A percentile compares a stretch with the other conserved stretches of the same genome.
phyloP scores from a whole-genome alignment of 2,329 filamentous ascomycete species.

The Colletotrichum caudatum region DNA sequence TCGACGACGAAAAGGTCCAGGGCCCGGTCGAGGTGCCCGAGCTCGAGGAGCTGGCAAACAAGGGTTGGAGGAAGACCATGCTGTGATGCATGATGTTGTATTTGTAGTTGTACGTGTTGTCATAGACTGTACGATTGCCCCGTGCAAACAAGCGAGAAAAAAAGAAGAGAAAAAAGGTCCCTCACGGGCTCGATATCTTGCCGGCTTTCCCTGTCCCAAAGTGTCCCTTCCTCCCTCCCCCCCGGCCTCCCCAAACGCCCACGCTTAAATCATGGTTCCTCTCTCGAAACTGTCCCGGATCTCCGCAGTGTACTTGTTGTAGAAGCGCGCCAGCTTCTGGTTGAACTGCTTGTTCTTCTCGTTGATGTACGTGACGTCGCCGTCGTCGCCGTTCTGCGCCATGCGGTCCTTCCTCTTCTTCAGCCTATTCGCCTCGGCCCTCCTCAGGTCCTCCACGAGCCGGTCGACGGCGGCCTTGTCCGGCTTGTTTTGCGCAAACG shows the following conservation, averaged over 20 bases:
- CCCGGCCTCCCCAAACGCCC: background rate
- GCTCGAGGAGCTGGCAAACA: slow-evolving; percentile 84
- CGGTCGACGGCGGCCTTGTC: slow-evolving; percentile 89
- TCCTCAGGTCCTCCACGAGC: slow-evolving; percentile 85
- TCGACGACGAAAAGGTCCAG: slow-evolving; percentile 77
- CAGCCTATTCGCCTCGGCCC: slow-evolving; percentile 86
- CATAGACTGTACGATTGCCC: slow-evolving; percentile 50
- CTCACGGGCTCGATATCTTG: background rate
- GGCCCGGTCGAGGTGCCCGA: slow-evolving; percentile 83
- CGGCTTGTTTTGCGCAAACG: slow-evolving; percentile 87
- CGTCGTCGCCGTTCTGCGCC: slow-evolving; percentile 82
- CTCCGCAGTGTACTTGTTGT: slow-evolving; percentile 98
- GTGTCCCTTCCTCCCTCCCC: no score
- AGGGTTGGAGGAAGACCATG: slow-evolving; percentile 92
- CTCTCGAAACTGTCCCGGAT: slow-evolving; percentile 98
- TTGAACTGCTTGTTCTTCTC: slow-evolving; percentile 99
- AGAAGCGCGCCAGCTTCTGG: slow-evolving; percentile 94
- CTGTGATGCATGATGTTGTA: slow-evolving; percentile 62
- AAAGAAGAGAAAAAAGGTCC: background rate
- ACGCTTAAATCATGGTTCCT: slow-evolving; percentile 86
- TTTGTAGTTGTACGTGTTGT: slow-evolving; percentile 26
- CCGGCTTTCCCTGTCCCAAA: background rate
- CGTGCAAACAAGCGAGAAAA: background rate
- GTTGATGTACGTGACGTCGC: slow-evolving; percentile 98
- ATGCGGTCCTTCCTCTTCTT: slow-evolving; percentile 88